These are phyloP conservation scores for Monosporascus sp. DNA, from an alignment of 2,329 filamentous ascomycete genomes.

Conservation along the genomic window DNA sequence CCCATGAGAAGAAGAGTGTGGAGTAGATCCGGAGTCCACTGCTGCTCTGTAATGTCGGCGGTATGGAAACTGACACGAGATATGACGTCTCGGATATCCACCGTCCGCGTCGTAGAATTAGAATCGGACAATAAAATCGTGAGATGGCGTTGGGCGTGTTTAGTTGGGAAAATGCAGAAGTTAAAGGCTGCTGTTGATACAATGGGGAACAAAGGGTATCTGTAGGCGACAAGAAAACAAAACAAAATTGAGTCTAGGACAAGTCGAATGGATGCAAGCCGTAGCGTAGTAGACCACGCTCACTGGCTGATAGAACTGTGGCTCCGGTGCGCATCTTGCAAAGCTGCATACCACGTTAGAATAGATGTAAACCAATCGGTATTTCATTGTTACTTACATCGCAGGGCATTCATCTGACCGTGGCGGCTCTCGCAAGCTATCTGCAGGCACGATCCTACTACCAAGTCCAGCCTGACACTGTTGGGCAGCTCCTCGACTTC, in stretches of 20 bases:
- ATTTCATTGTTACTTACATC: constrained; percentile 36
- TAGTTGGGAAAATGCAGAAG: not conserved
- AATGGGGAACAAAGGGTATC: not conserved
- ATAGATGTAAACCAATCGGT: not conserved
- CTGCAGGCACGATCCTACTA: constrained; percentile 57
- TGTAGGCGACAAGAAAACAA: not conserved
- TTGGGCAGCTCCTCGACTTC: constrained; percentile 91
- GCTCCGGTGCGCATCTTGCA: constrained; percentile 35
- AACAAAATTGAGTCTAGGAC: not conserved
- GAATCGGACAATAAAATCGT: too few species aligned
- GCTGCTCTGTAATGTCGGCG: too few species aligned
- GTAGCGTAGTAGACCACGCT: not conserved
- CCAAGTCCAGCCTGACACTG: constrained; percentile 61
- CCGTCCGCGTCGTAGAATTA: too few species aligned
- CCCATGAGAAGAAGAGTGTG: too few species aligned
- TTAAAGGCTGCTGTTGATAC: not conserved
- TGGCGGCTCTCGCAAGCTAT: constrained; percentile 58
- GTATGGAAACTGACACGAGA: too few species aligned
- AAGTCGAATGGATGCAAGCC: not conserved
- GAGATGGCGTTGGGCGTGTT: too few species aligned
- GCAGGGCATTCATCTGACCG: constrained; percentile 50
- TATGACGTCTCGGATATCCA: too few species aligned
- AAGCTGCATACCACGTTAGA: constrained; percentile 30
- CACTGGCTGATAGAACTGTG: constrained; percentile 29
- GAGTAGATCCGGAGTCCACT: too few species aligned